phyloP scores from a whole-genome alignment of 345 rosid species.

The Sisymbrium altissimum region DNA sequence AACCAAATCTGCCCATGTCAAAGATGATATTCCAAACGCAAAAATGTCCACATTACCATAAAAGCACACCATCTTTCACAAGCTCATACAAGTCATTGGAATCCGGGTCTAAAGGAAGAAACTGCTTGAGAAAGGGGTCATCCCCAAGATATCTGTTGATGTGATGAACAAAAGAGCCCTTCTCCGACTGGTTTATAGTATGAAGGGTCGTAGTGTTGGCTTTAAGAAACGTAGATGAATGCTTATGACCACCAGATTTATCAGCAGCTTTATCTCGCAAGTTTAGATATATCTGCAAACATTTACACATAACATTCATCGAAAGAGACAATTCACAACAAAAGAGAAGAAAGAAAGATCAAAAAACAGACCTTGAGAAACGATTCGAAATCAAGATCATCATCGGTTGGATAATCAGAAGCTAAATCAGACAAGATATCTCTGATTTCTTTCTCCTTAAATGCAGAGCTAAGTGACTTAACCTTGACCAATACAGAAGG shows the following conservation, averaged over 20 bases:
- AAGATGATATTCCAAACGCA: neutral
- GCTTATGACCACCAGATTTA: constrained; percentile 60
- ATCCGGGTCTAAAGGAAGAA: constrained; percentile 85
- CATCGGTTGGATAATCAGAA: constrained; percentile 39
- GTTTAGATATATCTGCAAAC: constrained; percentile 56
- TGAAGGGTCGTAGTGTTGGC: constrained; percentile 69
- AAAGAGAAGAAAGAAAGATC: neutral
- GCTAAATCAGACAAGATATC: constrained; percentile 44
- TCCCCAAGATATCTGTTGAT: constrained; percentile 86
- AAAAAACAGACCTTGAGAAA: constrained; percentile 62
- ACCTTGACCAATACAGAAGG: constrained; percentile 63
- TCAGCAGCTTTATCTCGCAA: constrained; percentile 62
- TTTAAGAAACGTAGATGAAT: constrained; percentile 68
- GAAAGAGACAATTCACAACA: neutral
- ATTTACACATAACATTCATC: constrained; percentile 4
- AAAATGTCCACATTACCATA: constrained; percentile 53
- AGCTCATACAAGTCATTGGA: constrained; percentile 73
- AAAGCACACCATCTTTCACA: constrained; percentile 88
- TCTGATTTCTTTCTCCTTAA: constrained; percentile 70
- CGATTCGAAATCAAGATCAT: constrained; percentile 80
- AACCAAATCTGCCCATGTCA: neutral
- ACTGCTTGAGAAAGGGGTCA: constrained; percentile 81
- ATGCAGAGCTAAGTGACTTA: constrained; percentile 58
- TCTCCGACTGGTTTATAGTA: constrained; percentile 73
- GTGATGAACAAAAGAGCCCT: constrained; percentile 81